phyloP scores from a whole-genome alignment of 176 grass and related monocot genomes.

The Secale cereale region DNA sequence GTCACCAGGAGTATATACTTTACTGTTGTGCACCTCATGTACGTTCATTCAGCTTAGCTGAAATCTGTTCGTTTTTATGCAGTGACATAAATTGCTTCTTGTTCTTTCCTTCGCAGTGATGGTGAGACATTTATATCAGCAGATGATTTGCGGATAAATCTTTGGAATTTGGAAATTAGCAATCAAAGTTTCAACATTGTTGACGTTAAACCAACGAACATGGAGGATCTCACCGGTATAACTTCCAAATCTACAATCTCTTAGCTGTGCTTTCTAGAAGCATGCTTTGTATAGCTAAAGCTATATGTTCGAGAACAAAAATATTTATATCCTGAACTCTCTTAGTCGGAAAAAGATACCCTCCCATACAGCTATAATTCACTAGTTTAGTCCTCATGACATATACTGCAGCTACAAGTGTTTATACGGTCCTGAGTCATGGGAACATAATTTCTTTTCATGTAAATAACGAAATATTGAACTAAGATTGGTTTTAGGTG shows the following conservation, averaged over 20 bases:
- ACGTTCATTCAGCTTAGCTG: slow-evolving; percentile 6
- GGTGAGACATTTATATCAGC: slow-evolving; percentile 92
- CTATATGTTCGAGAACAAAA: too few relatives aligned
- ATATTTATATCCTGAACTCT: too few relatives aligned
- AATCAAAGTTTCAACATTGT: slow-evolving; percentile 93
- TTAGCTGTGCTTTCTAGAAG: too few relatives aligned
- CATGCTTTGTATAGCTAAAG: too few relatives aligned
- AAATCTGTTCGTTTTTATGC: slow-evolving; percentile 27
- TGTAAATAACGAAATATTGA: too few relatives aligned
- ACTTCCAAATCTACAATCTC: not conserved
- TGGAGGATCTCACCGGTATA: slow-evolving; percentile 91
- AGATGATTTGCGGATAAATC: slow-evolving; percentile 92
- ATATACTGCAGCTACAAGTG: too few relatives aligned
- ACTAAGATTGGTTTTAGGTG: too few relatives aligned
- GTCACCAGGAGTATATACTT: not conserved
- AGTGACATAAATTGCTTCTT: slow-evolving; percentile 27
- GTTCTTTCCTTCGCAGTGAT: slow-evolving; percentile 41
- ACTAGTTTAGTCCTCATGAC: too few relatives aligned
- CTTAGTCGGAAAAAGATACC: too few relatives aligned
- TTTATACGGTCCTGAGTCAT: too few relatives aligned
- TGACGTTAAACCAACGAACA: slow-evolving; percentile 89
- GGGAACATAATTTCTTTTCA: too few relatives aligned
- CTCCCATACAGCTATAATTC: too few relatives aligned
- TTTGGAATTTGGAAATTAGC: slow-evolving; percentile 91
- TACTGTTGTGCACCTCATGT: slow-evolving; percentile 8